phyloP scores from a whole-genome alignment of 2,329 filamentous ascomycete species.

The Parasarocladium wereldwijsianum region DNA sequence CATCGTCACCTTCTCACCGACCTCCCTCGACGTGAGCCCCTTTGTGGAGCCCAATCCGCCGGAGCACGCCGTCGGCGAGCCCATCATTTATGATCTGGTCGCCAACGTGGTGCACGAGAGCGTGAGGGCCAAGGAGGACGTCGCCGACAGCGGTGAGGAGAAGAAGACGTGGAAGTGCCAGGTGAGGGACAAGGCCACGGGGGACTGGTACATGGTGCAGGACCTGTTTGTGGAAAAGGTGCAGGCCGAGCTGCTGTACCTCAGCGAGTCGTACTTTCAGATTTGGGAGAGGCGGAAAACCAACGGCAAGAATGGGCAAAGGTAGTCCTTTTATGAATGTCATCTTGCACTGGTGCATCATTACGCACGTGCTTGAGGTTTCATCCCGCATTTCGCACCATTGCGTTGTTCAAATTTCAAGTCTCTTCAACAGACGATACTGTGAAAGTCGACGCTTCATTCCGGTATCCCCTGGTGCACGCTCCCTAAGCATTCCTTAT shows the following conservation, averaged over 20 bases:
- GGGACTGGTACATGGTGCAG: constrained; percentile 87
- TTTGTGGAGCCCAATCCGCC: constrained; percentile 80
- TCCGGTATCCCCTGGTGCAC: too few relatives aligned
- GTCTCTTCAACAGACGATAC: too few relatives aligned
- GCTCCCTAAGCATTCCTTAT: too few relatives aligned
- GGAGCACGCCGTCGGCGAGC: constrained; percentile 57
- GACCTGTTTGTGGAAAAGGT: constrained; percentile 87
- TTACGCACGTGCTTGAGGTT: not conserved
- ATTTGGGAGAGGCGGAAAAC: constrained; percentile 75
- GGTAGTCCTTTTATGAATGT: not conserved
- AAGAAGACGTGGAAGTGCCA: constrained; percentile 89
- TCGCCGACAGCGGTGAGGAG: constrained; percentile 80
- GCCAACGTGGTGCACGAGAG: constrained; percentile 88
- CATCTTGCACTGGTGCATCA: not conserved
- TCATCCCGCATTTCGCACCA: not conserved
- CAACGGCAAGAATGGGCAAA: constrained; percentile 21
- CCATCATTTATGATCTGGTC: constrained; percentile 88
- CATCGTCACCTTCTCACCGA: constrained; percentile 88
- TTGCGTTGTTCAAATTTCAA: not conserved
- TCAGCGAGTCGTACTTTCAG: constrained; percentile 90
- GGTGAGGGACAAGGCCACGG: constrained; percentile 62
- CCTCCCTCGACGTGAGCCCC: constrained; percentile 69
- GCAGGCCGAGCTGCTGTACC: constrained; percentile 76
- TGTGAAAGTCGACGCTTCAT: too few relatives aligned
- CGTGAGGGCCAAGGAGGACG: constrained; percentile 63